Base-by-base conservation (phyloP, 208 protist species). In the Trichomonas tenax region DNA sequence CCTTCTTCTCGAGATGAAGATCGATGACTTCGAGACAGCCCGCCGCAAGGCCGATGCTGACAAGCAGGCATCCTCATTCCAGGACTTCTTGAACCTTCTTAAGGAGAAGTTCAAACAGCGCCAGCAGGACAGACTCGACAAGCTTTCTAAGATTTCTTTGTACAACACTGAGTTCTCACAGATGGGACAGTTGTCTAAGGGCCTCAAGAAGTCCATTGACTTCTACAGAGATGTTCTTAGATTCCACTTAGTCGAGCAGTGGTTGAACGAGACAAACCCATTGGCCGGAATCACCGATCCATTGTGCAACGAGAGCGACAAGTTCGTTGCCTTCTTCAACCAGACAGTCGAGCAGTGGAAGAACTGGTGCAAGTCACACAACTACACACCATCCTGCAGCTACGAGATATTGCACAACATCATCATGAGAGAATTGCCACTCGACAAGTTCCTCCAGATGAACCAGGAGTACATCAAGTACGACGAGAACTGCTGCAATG, bases 1-100 rank as follows among this genome's bases (percentile, higher is more conserved):
- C 23, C n/a, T 90, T 11, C 23, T 90, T 11, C n/a, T 90, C 4
- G 82, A 90, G n/a, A 90, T 90, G 82, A 90, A 90, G 41, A 90
- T 90, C 48, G 82, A 90, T 90, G 82, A 90, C 31, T 90, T 90
- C n/a, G 82, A 90, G n/a, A 34, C 40, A 48, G 36, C 82, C 11
- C 0, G 41, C 11, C 34, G 41, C 0, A 90, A 90, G 10, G 14
- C 44, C 1, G 49, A 58, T 58, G 49, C 49, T 58, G 23, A 34
- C 9, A 21, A 90, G 9, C 34, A 48, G 4, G 3, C 9, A 10
- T 48, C 6, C 14, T 44, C 34, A 48, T 90, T 90, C 82, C 82
- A 90, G 41, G 40, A 90, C 17, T 90, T 90, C 82, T 48, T 90
- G 17, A n/a, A 90, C 15, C 82, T 90, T 48, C 82, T 90, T 90